Evolutionary conservation across 2,329 filamentous ascomycete species (phyloP), one percentile per base, ranked within the genome.

Genomic region (Achaetomium macrosporum): DNA sequence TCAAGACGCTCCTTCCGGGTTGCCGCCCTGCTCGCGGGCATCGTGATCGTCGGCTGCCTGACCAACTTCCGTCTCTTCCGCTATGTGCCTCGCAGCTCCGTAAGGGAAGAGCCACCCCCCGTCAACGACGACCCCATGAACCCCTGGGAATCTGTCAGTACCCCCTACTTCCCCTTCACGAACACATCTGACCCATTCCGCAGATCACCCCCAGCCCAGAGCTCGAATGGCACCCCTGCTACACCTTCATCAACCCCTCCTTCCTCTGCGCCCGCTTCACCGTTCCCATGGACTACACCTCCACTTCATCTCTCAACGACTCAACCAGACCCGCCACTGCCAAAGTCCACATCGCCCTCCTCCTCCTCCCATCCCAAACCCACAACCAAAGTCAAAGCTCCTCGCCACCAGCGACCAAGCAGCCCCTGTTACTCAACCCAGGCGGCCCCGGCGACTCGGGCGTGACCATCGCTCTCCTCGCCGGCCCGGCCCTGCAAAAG

Each of bases 391-490:
- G 59, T 64, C 4, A 68, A 65, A 46, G 67, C 68, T 11, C 1
- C 15, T 12, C 9, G 56, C 63, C 2, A 15, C 25, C 25, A 4
- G 7, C 35, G 7, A 37, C 8, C 35, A 37, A 39, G 60, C 65
- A 5, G 0, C 73, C 74, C 5, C 54, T 76, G 13, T 59, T 76
- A 5, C 5, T 76, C 44, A 76, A 77, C 54, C 73, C 73, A 12
- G 75, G 74, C 30, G 74, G 75, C 0, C 75, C 75, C 1, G 74
- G 75, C 16, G 73, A 72, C 0, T 68, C 69, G 19, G 75, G 74
- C 5, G 66, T 68, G 0, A 1, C 43, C 0, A 61, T 73, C 16
- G 61, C 63, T 5, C 50, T 68, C 0, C 15, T 7, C 9, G 30
- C 53, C 8, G 73, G 66, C 16, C 16, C 35, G 2, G 37, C 48